phyloP scores from a whole-genome alignment of 805 yeast species.

The Tetrapisispora taiwanensis region DNA sequence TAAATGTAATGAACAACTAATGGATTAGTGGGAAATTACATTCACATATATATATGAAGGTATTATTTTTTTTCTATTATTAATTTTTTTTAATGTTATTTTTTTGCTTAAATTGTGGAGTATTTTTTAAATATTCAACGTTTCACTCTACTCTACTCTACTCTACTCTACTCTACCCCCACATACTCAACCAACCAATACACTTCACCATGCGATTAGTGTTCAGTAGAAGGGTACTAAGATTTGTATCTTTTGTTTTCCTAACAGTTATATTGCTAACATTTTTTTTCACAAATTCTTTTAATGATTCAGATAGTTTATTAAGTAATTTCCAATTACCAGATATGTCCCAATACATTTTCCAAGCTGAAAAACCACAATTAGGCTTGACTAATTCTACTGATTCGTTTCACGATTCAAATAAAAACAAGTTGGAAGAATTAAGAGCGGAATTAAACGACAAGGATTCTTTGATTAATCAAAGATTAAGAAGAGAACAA shows the following conservation, averaged over 20 bases:
- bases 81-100: no score
- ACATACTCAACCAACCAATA: not conserved
- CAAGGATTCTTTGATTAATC: not conserved
- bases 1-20: no score
- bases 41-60: no score
- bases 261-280: not conserved
- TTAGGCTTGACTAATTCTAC: not conserved
- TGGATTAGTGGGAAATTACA: no score
- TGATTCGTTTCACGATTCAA: not conserved
- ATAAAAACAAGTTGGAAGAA: not conserved
- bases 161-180: no score
- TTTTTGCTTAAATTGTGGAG: no score
- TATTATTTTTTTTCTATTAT: no score
- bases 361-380: not conserved
- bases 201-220: not conserved
- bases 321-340: not conserved
- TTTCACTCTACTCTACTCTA: no score
- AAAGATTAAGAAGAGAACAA: slow-evolving; percentile 1
- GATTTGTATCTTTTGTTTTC: not conserved
- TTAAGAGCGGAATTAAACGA: not conserved
- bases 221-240: slow-evolving; percentile 4
- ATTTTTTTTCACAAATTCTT: not conserved
- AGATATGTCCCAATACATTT: slow-evolving; percentile 1
- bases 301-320: not conserved
- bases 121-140: no score